phyloP scores from a whole-genome alignment of 805 yeast genomes.

The Candida arabinofermentans region DNA sequence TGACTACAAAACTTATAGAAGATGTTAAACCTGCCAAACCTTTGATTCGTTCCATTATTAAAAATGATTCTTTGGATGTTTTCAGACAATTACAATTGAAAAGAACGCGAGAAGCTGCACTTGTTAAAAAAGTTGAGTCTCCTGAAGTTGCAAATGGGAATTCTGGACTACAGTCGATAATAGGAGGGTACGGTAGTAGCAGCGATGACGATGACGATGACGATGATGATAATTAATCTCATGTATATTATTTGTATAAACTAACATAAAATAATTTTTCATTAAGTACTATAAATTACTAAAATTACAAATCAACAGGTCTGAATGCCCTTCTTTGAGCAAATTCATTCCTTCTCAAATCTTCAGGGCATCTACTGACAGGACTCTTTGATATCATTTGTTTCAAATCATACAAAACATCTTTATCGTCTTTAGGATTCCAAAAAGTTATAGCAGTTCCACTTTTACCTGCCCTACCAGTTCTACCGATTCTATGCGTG shows the following conservation, averaged over 20 bases:
- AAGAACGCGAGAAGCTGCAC: background rate
- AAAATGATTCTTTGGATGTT: conserved; percentile 6
- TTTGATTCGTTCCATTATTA: conserved; percentile 2
- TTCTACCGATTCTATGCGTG: conserved; percentile 91
- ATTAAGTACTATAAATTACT: background rate
- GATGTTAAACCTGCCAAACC: too few species aligned
- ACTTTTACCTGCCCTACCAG: conserved; percentile 87
- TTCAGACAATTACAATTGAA: conserved; percentile 5
- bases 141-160: background rate
- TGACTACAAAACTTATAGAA: too few species aligned
- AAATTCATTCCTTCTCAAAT: conserved; percentile 26
- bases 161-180: conserved; percentile 1
- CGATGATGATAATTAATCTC: background rate
- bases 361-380: conserved; percentile 37
- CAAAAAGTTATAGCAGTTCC: conserved; percentile 79
- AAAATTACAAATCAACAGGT: conserved; percentile 11
- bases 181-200: conserved; percentile 7
- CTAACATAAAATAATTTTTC: background rate
- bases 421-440: conserved; percentile 47
- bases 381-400: conserved; percentile 42
- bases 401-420: conserved; percentile 47
- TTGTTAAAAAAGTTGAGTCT: background rate
- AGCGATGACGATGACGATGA: conserved; percentile 5
- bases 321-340: conserved; percentile 14
- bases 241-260: background rate